A percentile compares a stretch with the other conserved stretches of the same genome.
Evolutionary conservation across 202 grass and related monocot genomes (phyloP).

Genomic region (Elaeis oleifera): DNA sequence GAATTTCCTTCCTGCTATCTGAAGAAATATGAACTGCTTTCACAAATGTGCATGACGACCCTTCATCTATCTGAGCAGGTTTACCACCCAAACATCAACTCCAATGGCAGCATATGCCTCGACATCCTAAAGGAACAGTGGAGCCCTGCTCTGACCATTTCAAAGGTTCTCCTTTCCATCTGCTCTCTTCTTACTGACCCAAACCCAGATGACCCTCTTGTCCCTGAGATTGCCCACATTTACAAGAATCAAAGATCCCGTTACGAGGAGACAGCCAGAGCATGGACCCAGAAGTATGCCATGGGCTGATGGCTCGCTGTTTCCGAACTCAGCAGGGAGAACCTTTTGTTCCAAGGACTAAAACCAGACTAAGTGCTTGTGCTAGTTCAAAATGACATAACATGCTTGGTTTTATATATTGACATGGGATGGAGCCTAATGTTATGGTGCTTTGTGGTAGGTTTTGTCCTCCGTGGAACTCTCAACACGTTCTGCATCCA

Average conservation of each 20-base stretch:
- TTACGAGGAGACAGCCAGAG: constrained; percentile 32
- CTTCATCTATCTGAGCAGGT: constrained; percentile 16
- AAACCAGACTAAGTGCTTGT: no score
- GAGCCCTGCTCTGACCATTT: constrained; percentile 40
- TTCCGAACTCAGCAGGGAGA: no score
- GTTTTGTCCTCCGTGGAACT: no score
- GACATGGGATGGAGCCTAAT: no score
- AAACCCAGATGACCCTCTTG: constrained; percentile 36
- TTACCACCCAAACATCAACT: constrained; percentile 43
- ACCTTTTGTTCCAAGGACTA: no score
- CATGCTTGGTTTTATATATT: no score
- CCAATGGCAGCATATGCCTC: constrained; percentile 37
- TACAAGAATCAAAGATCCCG: constrained; percentile 30
- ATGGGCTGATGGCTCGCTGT: constrained; percentile 11
- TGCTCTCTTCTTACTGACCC: constrained; percentile 40
- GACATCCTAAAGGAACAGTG: constrained; percentile 43
- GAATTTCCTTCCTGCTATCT: no score
- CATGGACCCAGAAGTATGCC: constrained; percentile 43
- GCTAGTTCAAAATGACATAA: no score
- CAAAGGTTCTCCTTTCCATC: constrained; percentile 37
- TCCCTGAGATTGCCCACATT: constrained; percentile 38
- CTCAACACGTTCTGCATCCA: no score
- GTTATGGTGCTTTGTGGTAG: no score
- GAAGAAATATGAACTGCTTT: no score
- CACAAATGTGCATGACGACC: no score